phyloP scores from a whole-genome alignment of 75 land plant genomes.

The Sequoiadendron giganteum region DNA sequence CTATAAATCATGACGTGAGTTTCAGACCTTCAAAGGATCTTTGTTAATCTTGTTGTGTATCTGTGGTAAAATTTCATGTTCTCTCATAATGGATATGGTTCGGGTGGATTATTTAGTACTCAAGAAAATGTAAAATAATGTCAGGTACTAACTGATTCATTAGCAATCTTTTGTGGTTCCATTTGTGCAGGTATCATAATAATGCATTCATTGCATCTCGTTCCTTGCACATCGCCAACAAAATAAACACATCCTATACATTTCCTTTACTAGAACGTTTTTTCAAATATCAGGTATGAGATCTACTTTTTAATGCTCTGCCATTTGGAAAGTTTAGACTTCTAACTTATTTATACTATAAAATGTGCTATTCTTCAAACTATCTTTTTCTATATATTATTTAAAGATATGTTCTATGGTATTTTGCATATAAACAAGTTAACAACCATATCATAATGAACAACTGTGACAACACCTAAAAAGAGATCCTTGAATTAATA shows the following conservation, averaged over 20 bases:
- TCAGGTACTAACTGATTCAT: not conserved
- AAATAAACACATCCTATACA: constrained; percentile 56
- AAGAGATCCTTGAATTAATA: not conserved
- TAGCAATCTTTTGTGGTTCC: not conserved
- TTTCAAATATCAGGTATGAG: constrained; percentile 70
- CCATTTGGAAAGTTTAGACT: not conserved
- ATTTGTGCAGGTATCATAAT: constrained; percentile 68
- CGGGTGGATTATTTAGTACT: not conserved
- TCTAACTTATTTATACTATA: not conserved
- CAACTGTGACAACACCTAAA: not conserved
- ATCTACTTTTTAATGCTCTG: not conserved
- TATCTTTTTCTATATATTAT: not conserved
- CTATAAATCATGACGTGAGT: not conserved
- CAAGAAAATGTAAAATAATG: not conserved
- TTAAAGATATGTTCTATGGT: not conserved
- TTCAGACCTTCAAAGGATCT: not conserved
- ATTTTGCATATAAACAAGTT: not conserved
- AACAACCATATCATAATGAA: not conserved
- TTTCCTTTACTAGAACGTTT: constrained; percentile 62
- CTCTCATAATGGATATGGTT: not conserved
- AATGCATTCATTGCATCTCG: constrained; percentile 72
- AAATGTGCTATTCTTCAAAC: not conserved
- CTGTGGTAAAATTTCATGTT: not conserved
- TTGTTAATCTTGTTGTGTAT: not conserved
- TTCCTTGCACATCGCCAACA: constrained; percentile 67